Evolutionary conservation across 225 moss, liverwort and hornwort genomes (phyloP).

Genomic region (Pleurozium schreberi): DNA sequence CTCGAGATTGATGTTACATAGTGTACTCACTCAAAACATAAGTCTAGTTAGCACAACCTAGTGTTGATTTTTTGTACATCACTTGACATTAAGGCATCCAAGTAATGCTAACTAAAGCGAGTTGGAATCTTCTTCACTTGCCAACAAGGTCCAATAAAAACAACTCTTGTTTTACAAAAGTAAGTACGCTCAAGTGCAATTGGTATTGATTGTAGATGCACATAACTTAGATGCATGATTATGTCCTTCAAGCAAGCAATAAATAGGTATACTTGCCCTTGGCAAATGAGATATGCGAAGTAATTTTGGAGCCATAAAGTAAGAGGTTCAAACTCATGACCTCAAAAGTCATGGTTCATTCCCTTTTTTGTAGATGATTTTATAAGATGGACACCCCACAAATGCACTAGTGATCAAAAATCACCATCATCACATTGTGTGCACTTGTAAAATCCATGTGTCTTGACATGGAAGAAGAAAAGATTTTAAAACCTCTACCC

Average conservation of each 20-base stretch:
- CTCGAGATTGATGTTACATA: neutral
- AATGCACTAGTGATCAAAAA: neutral
- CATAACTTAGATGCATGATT: neutral
- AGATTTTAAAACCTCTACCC: neutral
- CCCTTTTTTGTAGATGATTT: neutral
- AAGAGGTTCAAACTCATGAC: neutral
- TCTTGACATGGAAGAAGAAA: too few relatives aligned
- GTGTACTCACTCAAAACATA: neutral
- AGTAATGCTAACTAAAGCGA: accelerated
- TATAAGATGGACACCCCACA: too few relatives aligned
- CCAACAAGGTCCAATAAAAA: neutral
- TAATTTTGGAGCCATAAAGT: neutral
- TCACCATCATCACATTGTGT: neutral
- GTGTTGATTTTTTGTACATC: too few relatives aligned
- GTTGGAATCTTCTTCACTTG: neutral
- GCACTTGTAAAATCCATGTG: neutral
- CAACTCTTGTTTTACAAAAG: neutral
- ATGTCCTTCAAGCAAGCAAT: neutral
- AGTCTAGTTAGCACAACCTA: neutral
- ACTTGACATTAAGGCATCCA: neutral
- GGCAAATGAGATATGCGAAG: neutral
- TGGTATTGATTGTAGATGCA: neutral
- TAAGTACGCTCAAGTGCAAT: neutral
- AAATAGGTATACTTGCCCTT: neutral
- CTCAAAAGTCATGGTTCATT: neutral